Evolutionary conservation across 1,284 basidiomycete genomes (phyloP), one percentile per base, ranked within the genome.

Genomic region (Ceratobasidium sp.): DNA sequence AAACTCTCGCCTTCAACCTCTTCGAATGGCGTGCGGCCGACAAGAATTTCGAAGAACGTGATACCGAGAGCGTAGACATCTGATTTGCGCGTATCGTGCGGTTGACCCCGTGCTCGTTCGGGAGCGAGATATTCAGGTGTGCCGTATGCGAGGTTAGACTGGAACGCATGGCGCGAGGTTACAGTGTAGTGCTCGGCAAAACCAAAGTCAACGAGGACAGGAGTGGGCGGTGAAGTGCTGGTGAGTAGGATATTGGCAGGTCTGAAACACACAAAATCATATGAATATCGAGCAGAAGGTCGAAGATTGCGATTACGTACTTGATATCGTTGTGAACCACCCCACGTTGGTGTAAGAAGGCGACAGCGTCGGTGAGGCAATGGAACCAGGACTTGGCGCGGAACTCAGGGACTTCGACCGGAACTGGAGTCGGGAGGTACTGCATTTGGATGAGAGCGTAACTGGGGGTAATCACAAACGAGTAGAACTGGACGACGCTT

Each of bases 291-390:
- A 15, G 17, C 27, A 22, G 25, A 20, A 29, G 34, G 17, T 17
- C 35, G 13, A 60, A 42, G 20, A 42, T 31, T 31, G n/a, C 7
- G 35, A 15, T n/a, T 5, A 80, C 87, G 50, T 76, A 92, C 89
- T 97, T 97, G 83, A 97, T 95, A 76, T 97, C 94, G 76, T 96
- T 96, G 77, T 97, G 94, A 0, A 94, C 93, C 53, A 97, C 89
- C 34, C 93, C 92, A 52, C 89, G 87, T 71, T 84, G 85, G 79
- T 97, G 94, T 6, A 96, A 84, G 76, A 94, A 96, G 67, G 90
- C 87, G n/a, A 96, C 84, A 1, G 89, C 94, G 6, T 90, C 92
- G n/a, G 94, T 84, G 7, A 97, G 85, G 67, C 87, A 90, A 53
- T 84, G 86, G 77, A 97, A 93, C 91, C 94, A 96, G 69, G 85